Evolutionary conservation across 106 monocot genomes (phyloP), one percentile per base, ranked within the genome.

Genomic region (Apostasia ramifera): DNA sequence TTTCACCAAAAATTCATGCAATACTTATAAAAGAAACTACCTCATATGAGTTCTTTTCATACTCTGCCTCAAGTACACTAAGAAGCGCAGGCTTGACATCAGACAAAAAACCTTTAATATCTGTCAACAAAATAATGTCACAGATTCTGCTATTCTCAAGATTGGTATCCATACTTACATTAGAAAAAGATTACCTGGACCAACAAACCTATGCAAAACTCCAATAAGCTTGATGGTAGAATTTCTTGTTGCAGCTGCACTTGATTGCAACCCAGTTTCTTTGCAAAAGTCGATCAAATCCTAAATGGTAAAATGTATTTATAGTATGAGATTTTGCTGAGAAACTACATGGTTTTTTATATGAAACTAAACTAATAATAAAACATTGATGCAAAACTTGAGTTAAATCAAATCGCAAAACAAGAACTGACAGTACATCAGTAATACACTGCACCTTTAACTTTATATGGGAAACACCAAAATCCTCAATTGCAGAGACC

Each of bases 1-100:
- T 74, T 61, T 44, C 26, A 69, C 43, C 11, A 47, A 8, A 69
- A 40, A 1, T 58, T 41, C 68, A 63, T 47, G 61, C 12, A 43
- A 6, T 37, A 56, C 38, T n/a, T 66, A 38, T 59, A 47, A 10
- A 72, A 65, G 42, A 2, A 49, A 52, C 48, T 81, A 98, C 98
- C 90, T 93, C 98, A 82, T 79, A 98, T 66, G 98, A 93, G 59
- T 98, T 90, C 65, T 98, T 98, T 55, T 87, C 98, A 82, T 81
- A 98, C 72, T 98, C 98, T 9, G 78, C 81, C 62, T 98, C 98
- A 71, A 98, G 80, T 47, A 90, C 79, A 83, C 90, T 98, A 55
- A 98, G 90, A 78, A 98, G 87, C 10, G 98, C 98, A 55, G 98
- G 98, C 75, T 98, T 98, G 49, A 98, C 93, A 79, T 98, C 98